Base-by-base conservation (phyloP, 441 rosid species). In the Pelargonium citronellum region DNA sequence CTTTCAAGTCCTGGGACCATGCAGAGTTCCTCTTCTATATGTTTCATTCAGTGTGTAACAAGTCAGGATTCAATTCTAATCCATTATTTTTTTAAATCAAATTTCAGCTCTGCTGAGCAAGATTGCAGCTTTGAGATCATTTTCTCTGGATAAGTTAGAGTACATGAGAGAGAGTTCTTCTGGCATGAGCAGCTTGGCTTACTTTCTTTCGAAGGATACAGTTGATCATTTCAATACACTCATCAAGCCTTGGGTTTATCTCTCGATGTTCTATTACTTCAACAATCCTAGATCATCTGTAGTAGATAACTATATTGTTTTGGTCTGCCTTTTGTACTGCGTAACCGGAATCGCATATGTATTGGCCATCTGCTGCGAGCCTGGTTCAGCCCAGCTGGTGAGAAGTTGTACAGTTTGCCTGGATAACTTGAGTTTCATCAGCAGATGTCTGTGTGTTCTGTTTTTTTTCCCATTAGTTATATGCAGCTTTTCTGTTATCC, bases 241-340 rank as follows among this genome's bases (percentile, higher is more conserved):
- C 34, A 80, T 95, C 85, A 95, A 95, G 83, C 97, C 98, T 0
- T 81, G 92, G 12, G 96, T 92, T 68, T 90, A 87, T 74, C 83
- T 92, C 55, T 92, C 98, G 9, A 95, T 95, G 99, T 90, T 92
- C 83, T 92, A 90, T 87, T 92, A 87, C 89, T 95, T 89, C 90
- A 95, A 88, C 87, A 90, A 88, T 69, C 97, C 99, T 4, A 84
- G 97, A 80, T 91, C 99, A 49, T 74, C 87, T 27, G 84, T 91
- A 0, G 39, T 55, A 0, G 99, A 91, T 76, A 91, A 95, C 55
- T 95, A 95, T 71, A 5, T 78, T 9, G 97, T 95, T 77, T 69
- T 91, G 66, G 49, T 87, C 53, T 91, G 96, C 79, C 91, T 95
- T 46, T 96, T 95, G 20, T 90, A 95, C 71, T 91, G 99, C 67